Conservation (phyloP, 768 basidiomycete species). For the Lactarius hatsudake region DNA sequence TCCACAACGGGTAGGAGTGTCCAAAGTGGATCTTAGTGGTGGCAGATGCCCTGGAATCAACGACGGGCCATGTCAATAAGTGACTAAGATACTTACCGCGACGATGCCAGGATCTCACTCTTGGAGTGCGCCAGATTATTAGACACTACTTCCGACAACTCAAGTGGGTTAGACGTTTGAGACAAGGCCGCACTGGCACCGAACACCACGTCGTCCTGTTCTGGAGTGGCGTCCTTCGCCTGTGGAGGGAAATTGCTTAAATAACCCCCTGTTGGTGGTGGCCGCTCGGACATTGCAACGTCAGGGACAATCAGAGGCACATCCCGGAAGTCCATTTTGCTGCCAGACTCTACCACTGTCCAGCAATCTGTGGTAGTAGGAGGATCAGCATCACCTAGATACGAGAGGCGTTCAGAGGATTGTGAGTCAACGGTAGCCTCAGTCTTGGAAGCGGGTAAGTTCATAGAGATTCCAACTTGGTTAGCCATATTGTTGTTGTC, state of each 20-base stretch:
- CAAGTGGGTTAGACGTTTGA: constrained; percentile 5
- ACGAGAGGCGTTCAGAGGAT: constrained; percentile 6
- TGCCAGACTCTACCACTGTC: constrained; percentile 15
- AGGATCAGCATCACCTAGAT: background rate
- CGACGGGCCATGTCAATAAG: background rate
- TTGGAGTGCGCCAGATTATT: background rate
- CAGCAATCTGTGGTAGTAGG: constrained; percentile 12
- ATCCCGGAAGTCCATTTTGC: background rate
- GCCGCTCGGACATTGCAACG: background rate
- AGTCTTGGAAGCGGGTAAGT: constrained; percentile 1
- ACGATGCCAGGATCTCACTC: background rate
- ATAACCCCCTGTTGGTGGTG: background rate
- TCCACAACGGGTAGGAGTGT: background rate
- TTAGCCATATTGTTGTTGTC: background rate
- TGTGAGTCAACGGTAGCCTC: constrained; percentile 14
- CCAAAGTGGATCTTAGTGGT: constrained; percentile 2
- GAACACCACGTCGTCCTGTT: background rate
- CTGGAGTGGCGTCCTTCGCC: background rate
- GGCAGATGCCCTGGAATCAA: background rate
- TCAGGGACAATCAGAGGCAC: background rate
- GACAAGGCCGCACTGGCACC: background rate
- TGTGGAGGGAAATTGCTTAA: background rate
- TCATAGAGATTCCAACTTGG: constrained; percentile 1
- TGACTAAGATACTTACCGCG: constrained; percentile 8
- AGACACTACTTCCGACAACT: constrained; percentile 7